These are phyloP conservation scores for Elongisporangium undulatum DNA, from an alignment of 352 stramenopile species.

Conservation along the genomic window DNA sequence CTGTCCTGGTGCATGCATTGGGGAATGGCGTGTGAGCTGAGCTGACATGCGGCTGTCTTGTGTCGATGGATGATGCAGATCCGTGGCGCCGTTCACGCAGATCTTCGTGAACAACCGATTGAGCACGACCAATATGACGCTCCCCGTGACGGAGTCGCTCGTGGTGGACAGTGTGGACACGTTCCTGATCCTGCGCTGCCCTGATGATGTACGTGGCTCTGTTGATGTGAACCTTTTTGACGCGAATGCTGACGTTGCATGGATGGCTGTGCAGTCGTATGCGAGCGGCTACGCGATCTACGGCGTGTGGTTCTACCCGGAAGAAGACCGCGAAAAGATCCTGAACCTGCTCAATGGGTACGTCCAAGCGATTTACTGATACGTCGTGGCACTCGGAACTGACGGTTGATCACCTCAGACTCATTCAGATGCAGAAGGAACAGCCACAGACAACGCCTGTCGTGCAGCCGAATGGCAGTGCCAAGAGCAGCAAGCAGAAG, in stretches of 20 bases:
- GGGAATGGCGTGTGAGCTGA: neutral
- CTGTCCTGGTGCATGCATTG: neutral
- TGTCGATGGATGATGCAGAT: constrained; percentile 23
- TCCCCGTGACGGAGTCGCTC: constrained; percentile 62
- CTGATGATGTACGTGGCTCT: constrained; percentile 32
- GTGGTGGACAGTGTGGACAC: constrained; percentile 82
- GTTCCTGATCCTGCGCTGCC: constrained; percentile 80
- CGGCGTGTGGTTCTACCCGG: constrained; percentile 85
- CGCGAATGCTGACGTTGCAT: neutral
- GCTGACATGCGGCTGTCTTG: neutral
- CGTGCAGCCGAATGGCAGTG: constrained; percentile 10
- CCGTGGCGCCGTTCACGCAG: constrained; percentile 73
- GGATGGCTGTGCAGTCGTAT: constrained; percentile 23
- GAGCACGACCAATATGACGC: constrained; percentile 85
- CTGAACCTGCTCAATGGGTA: constrained; percentile 69
- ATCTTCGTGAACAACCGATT: constrained; percentile 89
- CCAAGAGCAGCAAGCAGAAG: constrained; percentile 18
- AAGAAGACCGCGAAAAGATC: constrained; percentile 81
- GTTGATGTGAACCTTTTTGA: neutral
- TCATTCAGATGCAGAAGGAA: constrained; percentile 62
- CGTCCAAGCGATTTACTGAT: neutral
- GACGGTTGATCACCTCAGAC: constrained; percentile 21
- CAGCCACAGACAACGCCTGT: constrained; percentile 13
- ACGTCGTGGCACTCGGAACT: neutral
- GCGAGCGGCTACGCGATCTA: constrained; percentile 76